phyloP scores from a whole-genome alignment of 176 grass and related monocot species.

The Elaeis guineensis region DNA sequence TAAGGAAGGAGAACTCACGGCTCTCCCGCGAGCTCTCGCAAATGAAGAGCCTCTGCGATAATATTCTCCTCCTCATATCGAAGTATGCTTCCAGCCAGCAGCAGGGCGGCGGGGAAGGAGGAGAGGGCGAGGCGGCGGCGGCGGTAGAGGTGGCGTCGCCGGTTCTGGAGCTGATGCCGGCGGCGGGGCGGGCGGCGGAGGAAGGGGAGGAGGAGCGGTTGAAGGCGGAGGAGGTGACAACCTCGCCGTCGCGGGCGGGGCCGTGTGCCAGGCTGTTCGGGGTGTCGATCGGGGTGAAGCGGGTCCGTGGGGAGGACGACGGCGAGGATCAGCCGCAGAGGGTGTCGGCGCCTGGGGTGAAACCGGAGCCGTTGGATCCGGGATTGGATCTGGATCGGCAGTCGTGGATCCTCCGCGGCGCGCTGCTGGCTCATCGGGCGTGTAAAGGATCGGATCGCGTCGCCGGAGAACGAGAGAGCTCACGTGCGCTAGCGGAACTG shows the following conservation, averaged over 20 bases:
- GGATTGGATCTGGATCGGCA: not conserved
- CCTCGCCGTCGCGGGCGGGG: no score
- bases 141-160: no score
- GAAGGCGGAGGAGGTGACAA: no score
- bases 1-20: conserved; percentile 10
- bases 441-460: not conserved
- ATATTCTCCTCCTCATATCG: no score
- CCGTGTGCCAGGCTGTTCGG: no score
- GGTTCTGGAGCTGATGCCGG: no score
- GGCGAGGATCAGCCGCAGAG: not conserved
- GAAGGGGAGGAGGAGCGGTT: not conserved
- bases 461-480: not conserved
- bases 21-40: conserved; percentile 6
- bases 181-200: not conserved
- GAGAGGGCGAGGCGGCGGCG: no score
- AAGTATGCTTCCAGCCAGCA: no score
- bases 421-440: not conserved
- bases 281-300: no score
- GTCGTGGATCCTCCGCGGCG: conserved; percentile 5
- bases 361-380: conserved; percentile 2
- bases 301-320: not conserved
- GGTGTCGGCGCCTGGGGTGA: not conserved
- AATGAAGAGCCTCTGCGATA: conserved; percentile 8
- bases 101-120: no score
- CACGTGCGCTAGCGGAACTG: not conserved